Conservation (phyloP, 2,329 filamentous ascomycete genomes). For the Neopestalotiopsis sp. region DNA sequence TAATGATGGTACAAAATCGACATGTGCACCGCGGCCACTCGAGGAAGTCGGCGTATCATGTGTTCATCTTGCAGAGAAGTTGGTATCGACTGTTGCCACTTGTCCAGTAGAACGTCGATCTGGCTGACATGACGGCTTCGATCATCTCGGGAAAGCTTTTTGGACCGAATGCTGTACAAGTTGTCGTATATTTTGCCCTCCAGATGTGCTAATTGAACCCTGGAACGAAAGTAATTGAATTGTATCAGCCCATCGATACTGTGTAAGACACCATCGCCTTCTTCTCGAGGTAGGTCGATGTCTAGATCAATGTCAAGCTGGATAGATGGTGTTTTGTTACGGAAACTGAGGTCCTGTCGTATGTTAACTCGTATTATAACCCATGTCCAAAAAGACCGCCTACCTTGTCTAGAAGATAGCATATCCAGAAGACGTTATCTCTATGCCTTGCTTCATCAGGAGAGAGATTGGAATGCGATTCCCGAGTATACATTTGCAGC, state of each 20-base stretch:
- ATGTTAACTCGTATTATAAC: constrained; percentile 16
- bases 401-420: constrained; percentile 48
- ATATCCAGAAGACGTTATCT: constrained; percentile 47
- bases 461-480: constrained; percentile 29
- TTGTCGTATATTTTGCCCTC: constrained; percentile 48
- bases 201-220: constrained; percentile 46
- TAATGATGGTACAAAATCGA: constrained; percentile 44
- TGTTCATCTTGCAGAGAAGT: constrained; percentile 36
- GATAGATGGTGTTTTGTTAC: constrained; percentile 42
- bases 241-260: constrained; percentile 39
- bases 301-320: constrained; percentile 48
- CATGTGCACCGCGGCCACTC: constrained; percentile 40
- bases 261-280: constrained; percentile 40
- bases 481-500: constrained; percentile 40
- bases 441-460: constrained; percentile 40
- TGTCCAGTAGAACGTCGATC: constrained; percentile 37
- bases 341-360: constrained; percentile 42
- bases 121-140: constrained; percentile 35
- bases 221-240: constrained; percentile 46
- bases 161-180: constrained; percentile 39
- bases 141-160: constrained; percentile 31
- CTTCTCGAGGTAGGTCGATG: constrained; percentile 42
- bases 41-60: constrained; percentile 34
- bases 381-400: background rate
- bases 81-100: constrained; percentile 43